These are phyloP conservation scores for Ormosia emarginata DNA, from an alignment of 306 rosid species.

Conservation along the genomic window DNA sequence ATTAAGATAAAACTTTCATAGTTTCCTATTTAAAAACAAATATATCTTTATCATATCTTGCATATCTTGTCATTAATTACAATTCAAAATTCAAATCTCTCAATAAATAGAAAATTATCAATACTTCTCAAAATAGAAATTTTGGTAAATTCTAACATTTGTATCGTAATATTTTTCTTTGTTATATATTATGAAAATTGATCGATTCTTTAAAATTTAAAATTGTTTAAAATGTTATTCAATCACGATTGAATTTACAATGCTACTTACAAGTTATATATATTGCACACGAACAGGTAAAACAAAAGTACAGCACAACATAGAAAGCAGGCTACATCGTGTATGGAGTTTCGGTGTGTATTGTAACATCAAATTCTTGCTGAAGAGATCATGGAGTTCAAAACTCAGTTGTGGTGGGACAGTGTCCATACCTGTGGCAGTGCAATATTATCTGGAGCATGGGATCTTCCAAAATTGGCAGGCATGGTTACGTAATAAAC, in stretches of 20 bases:
- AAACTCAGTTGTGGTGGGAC: constrained; percentile 24
- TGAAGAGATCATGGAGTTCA: neutral
- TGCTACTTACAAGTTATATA: neutral
- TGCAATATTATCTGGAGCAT: neutral
- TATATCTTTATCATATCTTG: too few relatives aligned
- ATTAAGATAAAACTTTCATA: too few relatives aligned
- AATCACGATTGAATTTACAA: neutral
- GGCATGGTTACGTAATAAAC: neutral
- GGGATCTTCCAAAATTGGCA: neutral
- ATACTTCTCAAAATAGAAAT: too few relatives aligned
- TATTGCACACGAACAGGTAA: neutral
- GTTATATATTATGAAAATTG: neutral
- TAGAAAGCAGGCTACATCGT: neutral
- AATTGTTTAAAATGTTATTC: too few relatives aligned
- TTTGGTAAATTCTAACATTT: too few relatives aligned
- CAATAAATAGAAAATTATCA: too few relatives aligned
- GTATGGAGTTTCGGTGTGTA: neutral
- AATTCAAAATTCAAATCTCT: too few relatives aligned
- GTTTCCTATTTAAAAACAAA: too few relatives aligned
- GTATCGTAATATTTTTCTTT: too few relatives aligned
- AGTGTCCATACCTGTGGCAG: constrained; percentile 14
- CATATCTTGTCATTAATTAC: too few relatives aligned
- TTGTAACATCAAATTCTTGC: neutral
- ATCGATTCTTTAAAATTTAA: neutral
- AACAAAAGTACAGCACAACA: neutral